Percentiles rank a stretch among this genome's conserved stretches.
Conservation (phyloP, 2,329 filamentous ascomycete genomes). For the Penicillium sumatraense region DNA sequence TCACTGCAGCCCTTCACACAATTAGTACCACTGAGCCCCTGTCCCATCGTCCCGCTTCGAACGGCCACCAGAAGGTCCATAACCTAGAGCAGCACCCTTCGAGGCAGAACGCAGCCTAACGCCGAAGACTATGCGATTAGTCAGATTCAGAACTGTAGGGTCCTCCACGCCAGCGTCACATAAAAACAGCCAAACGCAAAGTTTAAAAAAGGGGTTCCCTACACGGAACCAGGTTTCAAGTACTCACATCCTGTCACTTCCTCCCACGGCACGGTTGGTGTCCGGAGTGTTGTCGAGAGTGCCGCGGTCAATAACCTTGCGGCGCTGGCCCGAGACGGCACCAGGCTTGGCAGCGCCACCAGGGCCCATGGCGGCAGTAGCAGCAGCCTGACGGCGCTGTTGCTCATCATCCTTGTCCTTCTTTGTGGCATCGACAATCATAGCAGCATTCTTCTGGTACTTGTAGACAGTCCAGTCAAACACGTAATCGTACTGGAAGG, state of each 20-base stretch:
- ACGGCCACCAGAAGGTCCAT: constrained; percentile 54
- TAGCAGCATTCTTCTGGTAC: constrained; percentile 98
- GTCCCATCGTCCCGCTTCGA: constrained; percentile 60
- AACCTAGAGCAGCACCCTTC: constrained; percentile 65
- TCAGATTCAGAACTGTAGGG: constrained; percentile 70
- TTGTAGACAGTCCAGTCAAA: constrained; percentile 99
- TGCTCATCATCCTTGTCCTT: constrained; percentile 75
- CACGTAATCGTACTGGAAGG: constrained; percentile 99
- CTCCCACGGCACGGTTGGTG: constrained; percentile 74
- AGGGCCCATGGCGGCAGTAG: constrained; percentile 60
- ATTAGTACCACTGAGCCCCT: constrained; percentile 53
- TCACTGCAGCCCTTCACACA: constrained; percentile 37
- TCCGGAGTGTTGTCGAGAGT: constrained; percentile 71
- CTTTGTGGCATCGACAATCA: constrained; percentile 81
- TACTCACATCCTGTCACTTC: constrained; percentile 97
- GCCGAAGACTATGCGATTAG: constrained; percentile 82
- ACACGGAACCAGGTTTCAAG: constrained; percentile 75
- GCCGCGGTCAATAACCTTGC: constrained; percentile 79
- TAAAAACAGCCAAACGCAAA: constrained; percentile 79
- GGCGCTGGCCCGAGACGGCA: constrained; percentile 75
- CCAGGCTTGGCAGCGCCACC: constrained; percentile 70
- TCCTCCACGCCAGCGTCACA: constrained; percentile 75
- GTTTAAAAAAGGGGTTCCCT: constrained; percentile 76
- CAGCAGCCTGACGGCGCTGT: constrained; percentile 69
- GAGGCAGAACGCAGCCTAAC: constrained; percentile 85